Conservation (phyloP, 78 protist genomes). For the Mantamonas sphyraenae region DNA sequence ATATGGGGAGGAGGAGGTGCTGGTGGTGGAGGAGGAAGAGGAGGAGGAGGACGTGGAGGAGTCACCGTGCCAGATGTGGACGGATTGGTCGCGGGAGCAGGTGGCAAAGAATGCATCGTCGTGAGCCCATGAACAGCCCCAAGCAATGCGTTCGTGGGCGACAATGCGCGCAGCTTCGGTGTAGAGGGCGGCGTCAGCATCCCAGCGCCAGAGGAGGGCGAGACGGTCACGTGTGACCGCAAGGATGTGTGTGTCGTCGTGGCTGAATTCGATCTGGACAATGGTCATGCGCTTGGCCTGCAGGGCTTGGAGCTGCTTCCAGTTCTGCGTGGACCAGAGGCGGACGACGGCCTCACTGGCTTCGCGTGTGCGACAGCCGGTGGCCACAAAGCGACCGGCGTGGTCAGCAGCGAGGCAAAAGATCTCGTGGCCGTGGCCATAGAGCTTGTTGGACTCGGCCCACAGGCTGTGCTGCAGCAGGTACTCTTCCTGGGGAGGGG, state of each 20-base stretch:
- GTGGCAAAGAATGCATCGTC: not conserved
- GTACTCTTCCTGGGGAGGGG: conserved; percentile 9
- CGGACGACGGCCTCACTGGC: not conserved
- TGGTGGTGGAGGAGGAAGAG: no score
- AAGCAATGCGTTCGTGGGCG: conserved; percentile 23
- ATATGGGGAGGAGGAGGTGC: no score
- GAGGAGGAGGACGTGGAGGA: no score
- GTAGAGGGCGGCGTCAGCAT: not conserved
- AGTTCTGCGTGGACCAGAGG: not conserved
- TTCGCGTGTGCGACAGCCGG: not conserved
- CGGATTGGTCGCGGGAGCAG: conserved; percentile 14
- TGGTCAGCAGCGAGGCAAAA: not conserved
- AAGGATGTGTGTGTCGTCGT: not conserved
- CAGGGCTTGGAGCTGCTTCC: not conserved
- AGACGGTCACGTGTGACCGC: conserved; percentile 7
- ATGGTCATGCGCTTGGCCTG: conserved; percentile 2
- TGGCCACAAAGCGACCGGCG: not conserved
- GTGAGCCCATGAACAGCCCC: not conserved
- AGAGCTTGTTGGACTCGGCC: conserved; percentile 25
- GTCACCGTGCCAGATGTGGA: conserved; percentile 10
- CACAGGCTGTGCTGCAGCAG: conserved; percentile 32
- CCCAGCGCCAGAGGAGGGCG: not conserved
- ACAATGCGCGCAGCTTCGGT: not conserved
- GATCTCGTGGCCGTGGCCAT: conserved; percentile 20
- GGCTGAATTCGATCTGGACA: not conserved